phyloP scores from a whole-genome alignment of 164 flowering plant genomes.

The Protea cynaroides region DNA sequence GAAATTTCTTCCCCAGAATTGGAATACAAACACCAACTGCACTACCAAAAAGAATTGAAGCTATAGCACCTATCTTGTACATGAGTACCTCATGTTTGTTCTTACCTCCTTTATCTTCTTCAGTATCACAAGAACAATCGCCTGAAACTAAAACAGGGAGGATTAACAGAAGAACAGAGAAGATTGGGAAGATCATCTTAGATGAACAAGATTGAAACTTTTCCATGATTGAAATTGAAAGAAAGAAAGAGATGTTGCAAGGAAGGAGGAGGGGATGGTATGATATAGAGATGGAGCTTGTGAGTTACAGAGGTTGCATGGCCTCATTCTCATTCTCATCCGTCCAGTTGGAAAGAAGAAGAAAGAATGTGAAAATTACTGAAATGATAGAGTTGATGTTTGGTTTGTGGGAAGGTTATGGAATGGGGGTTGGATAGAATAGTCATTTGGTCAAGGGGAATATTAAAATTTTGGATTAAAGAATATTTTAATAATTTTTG shows the following conservation, averaged over 20 bases:
- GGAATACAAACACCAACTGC: constrained; percentile 37
- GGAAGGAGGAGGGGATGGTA: neutral
- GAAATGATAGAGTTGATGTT: no score
- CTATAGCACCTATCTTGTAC: constrained; percentile 26
- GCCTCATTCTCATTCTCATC: no score
- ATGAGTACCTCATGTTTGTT: constrained; percentile 17
- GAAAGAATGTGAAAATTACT: no score
- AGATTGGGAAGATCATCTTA: no score
- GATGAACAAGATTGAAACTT: neutral
- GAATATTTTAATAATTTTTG: no score
- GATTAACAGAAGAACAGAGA: neutral
- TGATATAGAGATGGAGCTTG: neutral
- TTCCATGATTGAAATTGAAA: neutral
- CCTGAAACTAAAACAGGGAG: constrained; percentile 12
- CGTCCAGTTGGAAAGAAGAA: no score
- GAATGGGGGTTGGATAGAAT: no score
- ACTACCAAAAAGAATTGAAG: constrained; percentile 27
- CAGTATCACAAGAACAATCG: constrained; percentile 26
- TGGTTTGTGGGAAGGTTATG: no score
- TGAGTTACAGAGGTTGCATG: neutral
- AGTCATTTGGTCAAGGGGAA: no score
- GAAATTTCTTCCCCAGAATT: constrained; percentile 18
- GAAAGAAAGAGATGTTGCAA: neutral
- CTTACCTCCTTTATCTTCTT: neutral
- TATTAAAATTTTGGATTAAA: no score